Conservation (phyloP, 2,329 filamentous ascomycete species). For the Aspergillus jensenii region DNA sequence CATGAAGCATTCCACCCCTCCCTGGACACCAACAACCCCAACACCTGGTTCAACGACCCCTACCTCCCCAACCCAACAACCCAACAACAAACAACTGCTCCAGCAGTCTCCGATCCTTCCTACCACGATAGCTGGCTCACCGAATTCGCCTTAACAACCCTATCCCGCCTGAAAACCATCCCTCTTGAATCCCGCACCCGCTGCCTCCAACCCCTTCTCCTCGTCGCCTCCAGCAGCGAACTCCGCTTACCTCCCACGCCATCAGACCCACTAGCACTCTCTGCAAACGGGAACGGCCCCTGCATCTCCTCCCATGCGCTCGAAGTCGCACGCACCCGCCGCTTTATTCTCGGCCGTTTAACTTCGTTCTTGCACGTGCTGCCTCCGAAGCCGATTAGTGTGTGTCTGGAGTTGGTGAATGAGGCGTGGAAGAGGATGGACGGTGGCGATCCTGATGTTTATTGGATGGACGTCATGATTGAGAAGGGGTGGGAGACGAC, state of each 20-base stretch:
- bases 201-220: slow-evolving; percentile 54
- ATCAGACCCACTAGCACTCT: neutral
- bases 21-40: neutral
- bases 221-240: slow-evolving; percentile 53
- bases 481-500: slow-evolving; percentile 59
- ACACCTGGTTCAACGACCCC: slow-evolving; percentile 17
- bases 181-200: slow-evolving; percentile 54
- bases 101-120: slow-evolving; percentile 8
- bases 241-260: slow-evolving; percentile 43
- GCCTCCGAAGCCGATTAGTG: slow-evolving; percentile 53
- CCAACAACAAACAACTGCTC: slow-evolving; percentile 25
- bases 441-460: slow-evolving; percentile 44
- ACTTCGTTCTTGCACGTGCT: slow-evolving; percentile 47
- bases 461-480: slow-evolving; percentile 59
- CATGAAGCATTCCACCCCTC: slow-evolving; percentile 3
- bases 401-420: slow-evolving; percentile 51
- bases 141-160: slow-evolving; percentile 52
- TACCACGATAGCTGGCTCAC: slow-evolving; percentile 46
- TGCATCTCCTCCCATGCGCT: slow-evolving; percentile 41
- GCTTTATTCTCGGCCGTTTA: slow-evolving; percentile 51
- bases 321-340: slow-evolving; percentile 48
- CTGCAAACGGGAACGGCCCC: slow-evolving; percentile 16
- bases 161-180: slow-evolving; percentile 50
- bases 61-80: slow-evolving; percentile 14
- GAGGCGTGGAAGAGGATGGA: slow-evolving; percentile 56